Percentiles rank a stretch among this genome's conserved stretches.
Conservation (phyloP, 805 yeast genomes). For the Yamadazyma insecticola region DNA sequence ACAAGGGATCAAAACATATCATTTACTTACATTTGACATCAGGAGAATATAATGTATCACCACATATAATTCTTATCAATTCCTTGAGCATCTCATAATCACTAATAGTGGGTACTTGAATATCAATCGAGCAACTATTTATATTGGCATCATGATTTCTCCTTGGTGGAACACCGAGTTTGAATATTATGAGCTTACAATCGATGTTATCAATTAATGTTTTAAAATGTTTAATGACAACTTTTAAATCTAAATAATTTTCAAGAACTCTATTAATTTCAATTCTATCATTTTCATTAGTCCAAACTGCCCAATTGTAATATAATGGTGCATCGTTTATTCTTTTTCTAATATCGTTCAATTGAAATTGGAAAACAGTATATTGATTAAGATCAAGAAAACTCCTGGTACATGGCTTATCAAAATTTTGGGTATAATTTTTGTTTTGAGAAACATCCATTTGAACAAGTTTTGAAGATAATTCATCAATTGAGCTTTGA, state of each 20-base stretch:
- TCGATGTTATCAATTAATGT: constrained; percentile 1
- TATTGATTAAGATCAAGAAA: constrained; percentile 9
- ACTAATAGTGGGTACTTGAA: constrained; percentile 10
- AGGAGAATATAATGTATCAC: constrained; percentile 6
- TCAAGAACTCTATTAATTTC: constrained; percentile 11
- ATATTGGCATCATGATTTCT: constrained; percentile 11
- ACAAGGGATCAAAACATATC: not conserved
- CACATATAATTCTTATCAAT: constrained; percentile 8
- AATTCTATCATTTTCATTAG: constrained; percentile 2
- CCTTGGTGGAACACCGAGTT: constrained; percentile 11
- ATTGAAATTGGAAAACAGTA: constrained; percentile 9
- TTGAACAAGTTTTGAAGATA: too few relatives aligned
- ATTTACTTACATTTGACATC: constrained; percentile 4
- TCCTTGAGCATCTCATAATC: constrained; percentile 10
- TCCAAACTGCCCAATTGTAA: constrained; percentile 17
- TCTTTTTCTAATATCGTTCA: constrained; percentile 6
- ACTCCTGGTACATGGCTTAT: too few relatives aligned
- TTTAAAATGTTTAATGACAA: constrained; percentile 1
- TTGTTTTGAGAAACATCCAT: not conserved
- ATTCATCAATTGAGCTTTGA: not conserved
- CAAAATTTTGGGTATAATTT: too few relatives aligned
- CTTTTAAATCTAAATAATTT: constrained; percentile 9
- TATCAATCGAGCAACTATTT: constrained; percentile 14
- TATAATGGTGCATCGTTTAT: constrained; percentile 13
- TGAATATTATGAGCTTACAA: constrained; percentile 12